Percentiles rank a stretch among this genome's conserved stretches.
These are phyloP conservation scores for Paraphysoderma sedebokerense DNA, from an alignment of 371 early-diverging fungal species.

Conservation along the genomic window DNA sequence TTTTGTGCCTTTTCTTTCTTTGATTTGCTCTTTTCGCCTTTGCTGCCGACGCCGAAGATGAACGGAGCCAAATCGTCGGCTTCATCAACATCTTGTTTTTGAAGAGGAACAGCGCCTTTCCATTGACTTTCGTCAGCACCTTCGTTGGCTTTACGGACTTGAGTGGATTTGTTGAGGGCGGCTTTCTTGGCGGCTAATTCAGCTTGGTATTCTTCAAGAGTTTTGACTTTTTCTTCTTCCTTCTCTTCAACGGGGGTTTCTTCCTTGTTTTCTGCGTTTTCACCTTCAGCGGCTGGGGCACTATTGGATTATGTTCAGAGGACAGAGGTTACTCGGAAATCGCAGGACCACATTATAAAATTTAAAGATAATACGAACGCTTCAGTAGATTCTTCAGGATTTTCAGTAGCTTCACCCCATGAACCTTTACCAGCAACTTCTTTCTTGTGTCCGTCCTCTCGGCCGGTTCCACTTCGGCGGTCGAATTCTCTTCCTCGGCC, in stretches of 20 bases:
- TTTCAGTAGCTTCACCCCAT: constrained; percentile 47
- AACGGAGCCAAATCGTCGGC: neutral
- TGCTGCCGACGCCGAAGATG: constrained; percentile 1
- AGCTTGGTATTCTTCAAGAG: constrained; percentile 58
- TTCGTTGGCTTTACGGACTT: constrained; percentile 61
- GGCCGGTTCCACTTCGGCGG: constrained; percentile 57
- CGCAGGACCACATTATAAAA: constrained; percentile 7
- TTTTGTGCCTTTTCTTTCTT: constrained; percentile 36
- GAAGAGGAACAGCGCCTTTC: constrained; percentile 51
- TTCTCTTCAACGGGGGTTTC: constrained; percentile 1
- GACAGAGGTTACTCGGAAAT: no score
- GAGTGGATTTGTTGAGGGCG: constrained; percentile 23
- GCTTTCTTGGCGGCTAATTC: constrained; percentile 36
- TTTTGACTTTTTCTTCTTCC: constrained; percentile 48
- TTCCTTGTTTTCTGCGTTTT: constrained; percentile 8
- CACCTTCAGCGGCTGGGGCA: neutral
- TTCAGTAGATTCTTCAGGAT: constrained; percentile 11
- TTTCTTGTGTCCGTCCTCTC: constrained; percentile 64
- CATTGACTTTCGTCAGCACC: constrained; percentile 56
- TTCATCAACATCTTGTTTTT: constrained; percentile 28
- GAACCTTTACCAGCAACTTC: constrained; percentile 45
- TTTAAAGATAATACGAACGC: constrained; percentile 4
- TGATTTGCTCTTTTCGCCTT: constrained; percentile 21
- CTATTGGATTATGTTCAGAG: neutral
- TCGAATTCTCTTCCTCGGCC: constrained; percentile 53